Percentiles rank a stretch among this genome's conserved stretches.
phyloP scores from a whole-genome alignment of 1,284 basidiomycete species.

The Fomitiporia mediterranea region DNA sequence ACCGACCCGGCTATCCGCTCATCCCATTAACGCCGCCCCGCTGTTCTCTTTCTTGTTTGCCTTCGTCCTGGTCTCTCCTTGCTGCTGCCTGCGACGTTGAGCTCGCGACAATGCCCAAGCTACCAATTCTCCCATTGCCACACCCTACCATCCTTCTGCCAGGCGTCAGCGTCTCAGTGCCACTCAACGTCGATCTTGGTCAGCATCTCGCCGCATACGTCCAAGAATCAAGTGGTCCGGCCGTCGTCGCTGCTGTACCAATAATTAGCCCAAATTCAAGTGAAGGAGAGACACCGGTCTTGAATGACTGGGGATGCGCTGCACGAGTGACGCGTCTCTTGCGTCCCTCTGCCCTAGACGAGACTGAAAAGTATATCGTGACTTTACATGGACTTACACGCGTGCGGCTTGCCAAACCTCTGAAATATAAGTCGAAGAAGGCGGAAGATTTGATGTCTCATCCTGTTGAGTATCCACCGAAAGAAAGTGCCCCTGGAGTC shows the following conservation, averaged over 20 bases:
- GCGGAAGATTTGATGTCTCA: constrained; percentile 35
- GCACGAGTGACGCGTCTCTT: constrained; percentile 62
- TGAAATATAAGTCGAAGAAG: constrained; percentile 29
- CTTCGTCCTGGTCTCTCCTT: neutral
- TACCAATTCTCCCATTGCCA: constrained; percentile 58
- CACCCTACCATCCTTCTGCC: constrained; percentile 66
- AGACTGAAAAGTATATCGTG: constrained; percentile 52
- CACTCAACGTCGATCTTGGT: constrained; percentile 51
- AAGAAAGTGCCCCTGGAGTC: constrained; percentile 41
- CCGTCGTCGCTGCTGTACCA: constrained; percentile 63
- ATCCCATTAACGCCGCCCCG: neutral
- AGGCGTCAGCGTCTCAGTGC: constrained; percentile 56
- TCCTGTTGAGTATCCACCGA: constrained; percentile 45
- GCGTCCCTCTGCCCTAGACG: constrained; percentile 43
- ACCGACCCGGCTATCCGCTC: too few species aligned
- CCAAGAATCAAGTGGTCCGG: constrained; percentile 55
- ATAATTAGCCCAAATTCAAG: constrained; percentile 31
- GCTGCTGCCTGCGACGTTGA: neutral
- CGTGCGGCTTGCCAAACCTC: constrained; percentile 38
- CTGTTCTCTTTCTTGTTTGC: neutral
- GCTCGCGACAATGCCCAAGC: constrained; percentile 31
- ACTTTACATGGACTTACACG: constrained; percentile 63
- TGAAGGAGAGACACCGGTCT: constrained; percentile 30
- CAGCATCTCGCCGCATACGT: constrained; percentile 56
- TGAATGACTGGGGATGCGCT: constrained; percentile 39